These are phyloP conservation scores for Trypanosoma cruzi DNA, from an alignment of 208 protist species.

Conservation along the genomic window DNA sequence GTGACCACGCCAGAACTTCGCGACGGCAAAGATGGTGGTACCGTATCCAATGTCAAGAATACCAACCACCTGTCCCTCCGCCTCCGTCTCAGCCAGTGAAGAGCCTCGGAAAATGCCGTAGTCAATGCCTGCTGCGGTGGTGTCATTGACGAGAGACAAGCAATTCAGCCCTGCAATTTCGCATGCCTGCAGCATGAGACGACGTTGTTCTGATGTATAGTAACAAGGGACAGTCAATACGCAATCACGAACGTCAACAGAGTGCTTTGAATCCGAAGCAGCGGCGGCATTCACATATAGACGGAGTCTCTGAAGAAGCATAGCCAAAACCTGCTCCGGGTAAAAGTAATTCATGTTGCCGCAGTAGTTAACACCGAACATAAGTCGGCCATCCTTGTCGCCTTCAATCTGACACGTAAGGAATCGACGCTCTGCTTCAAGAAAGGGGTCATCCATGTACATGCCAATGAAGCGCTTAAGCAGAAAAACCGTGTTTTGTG, in stretches of 20 bases:
- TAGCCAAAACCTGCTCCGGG: constrained; percentile 93
- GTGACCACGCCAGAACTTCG: constrained; percentile 84
- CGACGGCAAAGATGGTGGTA: constrained; percentile 73
- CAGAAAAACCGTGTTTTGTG: constrained; percentile 84
- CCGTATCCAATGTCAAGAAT: constrained; percentile 92
- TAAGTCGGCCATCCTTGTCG: constrained; percentile 68
- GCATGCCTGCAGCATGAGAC: constrained; percentile 76
- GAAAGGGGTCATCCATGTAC: constrained; percentile 68
- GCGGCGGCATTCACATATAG: constrained; percentile 78
- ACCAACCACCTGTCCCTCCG: constrained; percentile 75
- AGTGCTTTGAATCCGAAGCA: constrained; percentile 55
- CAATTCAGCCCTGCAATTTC: constrained; percentile 89
- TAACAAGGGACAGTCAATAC: constrained; percentile 89
- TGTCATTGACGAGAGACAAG: constrained; percentile 92
- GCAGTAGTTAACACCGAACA: constrained; percentile 87
- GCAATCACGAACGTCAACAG: constrained; percentile 71
- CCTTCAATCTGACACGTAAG: constrained; percentile 66
- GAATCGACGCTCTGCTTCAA: constrained; percentile 61
- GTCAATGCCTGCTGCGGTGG: constrained; percentile 86
- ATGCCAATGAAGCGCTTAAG: constrained; percentile 91
- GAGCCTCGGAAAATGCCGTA: constrained; percentile 91
- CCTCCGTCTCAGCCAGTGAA: constrained; percentile 82
- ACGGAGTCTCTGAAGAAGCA: constrained; percentile 86
- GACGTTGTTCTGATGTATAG: constrained; percentile 86
- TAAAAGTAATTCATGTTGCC: constrained; percentile 74